Evolutionary conservation across 2,329 filamentous ascomycete genomes (phyloP).

Genomic region (Verticillium zaregamsianum): DNA sequence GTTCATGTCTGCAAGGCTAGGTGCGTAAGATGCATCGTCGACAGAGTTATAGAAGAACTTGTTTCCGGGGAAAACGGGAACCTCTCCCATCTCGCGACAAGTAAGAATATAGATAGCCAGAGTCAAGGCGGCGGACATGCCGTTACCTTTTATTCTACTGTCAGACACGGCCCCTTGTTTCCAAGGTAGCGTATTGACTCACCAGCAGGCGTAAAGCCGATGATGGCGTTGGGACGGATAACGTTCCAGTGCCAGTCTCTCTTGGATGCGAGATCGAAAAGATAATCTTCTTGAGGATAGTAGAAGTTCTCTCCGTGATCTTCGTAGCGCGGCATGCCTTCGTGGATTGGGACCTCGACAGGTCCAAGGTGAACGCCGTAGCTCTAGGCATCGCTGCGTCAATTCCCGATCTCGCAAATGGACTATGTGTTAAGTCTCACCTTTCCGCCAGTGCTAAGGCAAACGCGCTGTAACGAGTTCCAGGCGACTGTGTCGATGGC

Average conservation of each 20-base stretch:
- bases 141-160: slow-evolving; percentile 14
- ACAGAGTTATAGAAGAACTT: slow-evolving; percentile 21
- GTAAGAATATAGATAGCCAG: slow-evolving; percentile 21
- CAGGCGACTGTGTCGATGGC: slow-evolving; percentile 5
- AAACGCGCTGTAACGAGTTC: slow-evolving; percentile 6
- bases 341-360: slow-evolving; percentile 37
- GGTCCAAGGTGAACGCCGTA: slow-evolving; percentile 43
- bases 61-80: slow-evolving; percentile 19
- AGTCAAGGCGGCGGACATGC: slow-evolving; percentile 23
- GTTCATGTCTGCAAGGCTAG: slow-evolving; percentile 20
- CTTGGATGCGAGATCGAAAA: slow-evolving; percentile 16
- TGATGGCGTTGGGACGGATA: slow-evolving; percentile 23
- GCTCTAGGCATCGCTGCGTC: slow-evolving; percentile 34
- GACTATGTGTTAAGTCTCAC: not conserved
- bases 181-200: not conserved
- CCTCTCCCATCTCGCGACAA: slow-evolving; percentile 18
- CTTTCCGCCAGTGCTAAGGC: slow-evolving; percentile 11
- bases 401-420: not conserved
- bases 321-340: slow-evolving; percentile 33
- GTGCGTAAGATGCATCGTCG: slow-evolving; percentile 23
- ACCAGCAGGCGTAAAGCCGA: slow-evolving; percentile 22
- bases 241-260: slow-evolving; percentile 21
- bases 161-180: not conserved
- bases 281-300: slow-evolving; percentile 38
- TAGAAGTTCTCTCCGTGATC: slow-evolving; percentile 40